Conservation (phyloP, 768 basidiomycete genomes). For the Pholiota conissans region DNA sequence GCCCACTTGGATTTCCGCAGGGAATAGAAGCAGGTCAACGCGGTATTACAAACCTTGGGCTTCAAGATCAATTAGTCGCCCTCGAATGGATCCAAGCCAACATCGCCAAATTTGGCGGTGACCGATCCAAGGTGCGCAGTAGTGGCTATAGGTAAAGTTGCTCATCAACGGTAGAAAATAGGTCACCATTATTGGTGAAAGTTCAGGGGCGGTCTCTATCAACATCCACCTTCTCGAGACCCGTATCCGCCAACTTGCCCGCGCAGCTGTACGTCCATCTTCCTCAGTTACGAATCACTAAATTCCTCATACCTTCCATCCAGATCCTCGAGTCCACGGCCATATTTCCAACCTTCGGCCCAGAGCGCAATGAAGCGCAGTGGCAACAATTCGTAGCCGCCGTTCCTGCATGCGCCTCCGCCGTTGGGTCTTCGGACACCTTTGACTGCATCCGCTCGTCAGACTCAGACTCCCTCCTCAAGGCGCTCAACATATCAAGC, state of each 20-base stretch:
- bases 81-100: constrained; percentile 56
- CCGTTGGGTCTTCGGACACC: constrained; percentile 21
- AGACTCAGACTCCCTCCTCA: constrained; percentile 1
- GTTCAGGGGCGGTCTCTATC: constrained; percentile 45
- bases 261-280: constrained; percentile 24
- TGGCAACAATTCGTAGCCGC: constrained; percentile 36
- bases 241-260: constrained; percentile 25
- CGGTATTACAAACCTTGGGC: constrained; percentile 36
- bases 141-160: no score
- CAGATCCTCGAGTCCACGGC: constrained; percentile 37
- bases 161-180: no score
- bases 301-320: neutral
- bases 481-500: constrained; percentile 5
- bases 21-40: constrained; percentile 26
- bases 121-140: constrained; percentile 24
- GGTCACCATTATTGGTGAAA: constrained; percentile 52
- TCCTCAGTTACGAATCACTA: neutral
- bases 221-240: constrained; percentile 35
- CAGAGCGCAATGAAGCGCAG: constrained; percentile 24
- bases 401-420: constrained; percentile 26
- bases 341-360: constrained; percentile 31
- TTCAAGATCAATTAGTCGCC: constrained; percentile 43
- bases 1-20: constrained; percentile 43
- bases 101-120: constrained; percentile 58
- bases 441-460: constrained; percentile 29